Base-by-base conservation (phyloP, 495 filamentous ascomycete species). In the Cryomyces antarcticus region DNA sequence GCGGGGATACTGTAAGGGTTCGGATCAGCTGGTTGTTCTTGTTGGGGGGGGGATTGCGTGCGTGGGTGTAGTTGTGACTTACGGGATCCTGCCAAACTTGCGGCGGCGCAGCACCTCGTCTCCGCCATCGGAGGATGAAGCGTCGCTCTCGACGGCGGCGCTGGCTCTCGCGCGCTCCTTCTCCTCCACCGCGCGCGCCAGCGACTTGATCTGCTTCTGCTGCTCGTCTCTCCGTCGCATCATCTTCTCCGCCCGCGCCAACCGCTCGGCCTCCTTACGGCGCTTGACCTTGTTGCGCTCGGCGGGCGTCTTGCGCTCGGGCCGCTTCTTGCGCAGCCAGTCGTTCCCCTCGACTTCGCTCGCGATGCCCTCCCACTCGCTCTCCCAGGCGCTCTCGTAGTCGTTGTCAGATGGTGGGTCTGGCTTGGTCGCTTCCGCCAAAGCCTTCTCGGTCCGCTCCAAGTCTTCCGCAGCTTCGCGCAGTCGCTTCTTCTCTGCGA, bases 351-450 rank as follows among this genome's bases (percentile, higher is more conserved):
- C 71, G 4, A 30, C 44, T 13, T 56, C 61, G 37, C 56, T 61
- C 17, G 46, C 40, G 43, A 62, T 49, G 7, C 61, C 61, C 41
- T 64, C 61, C 48, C 70, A 72, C 53, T 80, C 75, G 57, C 70
- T 75, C 71, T 93, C 85, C 84, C 85, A 93, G 7, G 77, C 81
- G 34, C 80, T 85, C 55, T 89, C 85, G 42, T 87, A 74, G 4
- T 74, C 78, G 41, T 80, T 69, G 24, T 81, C 78, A 3, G 7
- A 9, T 48, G 75, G 73, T 3, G 1, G 69, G 67, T 75, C 46
- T 59, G 35, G 28, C 57, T 62, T 57, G 10, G 44, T 41, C 10
- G 50, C 54, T 38, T 52, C 54, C 12, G 69, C 57, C n/a, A 50
- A 39, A 6, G 47, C 52, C 6, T 56, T 51, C 13, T 61, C 57